Percentiles rank a stretch among this genome's conserved stretches.
Conservation (phyloP, 2,329 filamentous ascomycete species). For the Cercospora sesami region DNA sequence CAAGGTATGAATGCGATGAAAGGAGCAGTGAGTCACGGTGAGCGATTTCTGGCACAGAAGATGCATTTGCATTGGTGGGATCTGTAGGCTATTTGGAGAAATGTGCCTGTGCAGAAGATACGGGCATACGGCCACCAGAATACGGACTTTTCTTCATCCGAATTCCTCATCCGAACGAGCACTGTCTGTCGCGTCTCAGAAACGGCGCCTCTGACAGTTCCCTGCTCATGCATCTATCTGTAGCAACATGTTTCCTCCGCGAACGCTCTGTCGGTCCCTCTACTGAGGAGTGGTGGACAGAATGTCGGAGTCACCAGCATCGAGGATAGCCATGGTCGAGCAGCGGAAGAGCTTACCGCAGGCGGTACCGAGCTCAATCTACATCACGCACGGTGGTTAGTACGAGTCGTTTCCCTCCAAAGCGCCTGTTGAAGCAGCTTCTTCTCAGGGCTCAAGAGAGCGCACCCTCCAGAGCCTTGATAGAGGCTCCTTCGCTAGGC, state of each 20-base stretch:
- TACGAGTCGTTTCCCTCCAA: constrained; percentile 72
- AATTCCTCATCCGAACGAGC: background rate
- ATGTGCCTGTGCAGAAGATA: background rate
- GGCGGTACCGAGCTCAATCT: constrained; percentile 98
- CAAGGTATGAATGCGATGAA: background rate
- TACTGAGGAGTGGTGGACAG: constrained; percentile 67
- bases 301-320: constrained; percentile 97
- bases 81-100: background rate
- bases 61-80: background rate
- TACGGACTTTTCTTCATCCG: background rate
- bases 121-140: background rate
- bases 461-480: constrained; percentile 40
- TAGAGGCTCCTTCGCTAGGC: constrained; percentile 41
- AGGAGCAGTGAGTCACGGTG: background rate
- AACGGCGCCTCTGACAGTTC: background rate
- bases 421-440: constrained; percentile 64
- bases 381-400: constrained; percentile 48
- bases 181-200: background rate
- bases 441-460: constrained; percentile 75
- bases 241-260: background rate
- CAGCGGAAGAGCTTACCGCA: constrained; percentile 99
- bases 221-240: background rate
- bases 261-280: background rate
- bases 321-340: constrained; percentile 94
- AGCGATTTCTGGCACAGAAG: background rate